Conservation (phyloP, 2,329 filamentous ascomycete genomes). For the Colletotrichum graminicola region DNA sequence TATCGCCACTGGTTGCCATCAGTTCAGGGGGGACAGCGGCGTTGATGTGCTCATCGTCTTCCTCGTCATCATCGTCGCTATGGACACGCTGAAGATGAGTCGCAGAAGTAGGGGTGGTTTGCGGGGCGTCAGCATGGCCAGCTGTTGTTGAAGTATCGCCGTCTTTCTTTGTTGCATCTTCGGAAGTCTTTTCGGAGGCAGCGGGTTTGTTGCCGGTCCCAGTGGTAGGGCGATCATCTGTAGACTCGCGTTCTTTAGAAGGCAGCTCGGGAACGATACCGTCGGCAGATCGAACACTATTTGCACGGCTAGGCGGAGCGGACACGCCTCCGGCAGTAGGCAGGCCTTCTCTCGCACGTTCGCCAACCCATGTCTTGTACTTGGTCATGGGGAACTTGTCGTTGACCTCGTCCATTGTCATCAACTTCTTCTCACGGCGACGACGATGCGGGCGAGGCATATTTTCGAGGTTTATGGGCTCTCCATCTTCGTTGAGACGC, state of each 20-base stretch:
- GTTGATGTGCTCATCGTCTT: conserved; percentile 85
- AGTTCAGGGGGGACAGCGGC: conserved; percentile 85
- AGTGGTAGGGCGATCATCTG: conserved; percentile 49
- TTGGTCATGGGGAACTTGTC: conserved; percentile 95
- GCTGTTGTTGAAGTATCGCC: conserved; percentile 27
- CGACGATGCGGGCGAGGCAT: conserved; percentile 89
- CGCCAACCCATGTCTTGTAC: conserved; percentile 94
- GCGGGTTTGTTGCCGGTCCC: conserved; percentile 24
- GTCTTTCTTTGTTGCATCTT: conserved; percentile 26
- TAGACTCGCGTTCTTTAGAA: conserved; percentile 59
- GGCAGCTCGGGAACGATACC: conserved; percentile 57
- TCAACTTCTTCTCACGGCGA: conserved; percentile 95
- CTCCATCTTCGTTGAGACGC: conserved; percentile 82
- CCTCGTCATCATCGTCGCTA: conserved; percentile 69
- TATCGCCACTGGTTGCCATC: conserved; percentile 85
- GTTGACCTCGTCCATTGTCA: conserved; percentile 99
- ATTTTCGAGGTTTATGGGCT: conserved; percentile 87
- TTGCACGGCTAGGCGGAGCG: conserved; percentile 77
- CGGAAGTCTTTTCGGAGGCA: conserved; percentile 29
- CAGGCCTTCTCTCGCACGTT: conserved; percentile 84
- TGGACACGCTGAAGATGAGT: conserved; percentile 55
- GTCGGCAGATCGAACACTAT: conserved; percentile 77
- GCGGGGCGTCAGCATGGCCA: background rate
- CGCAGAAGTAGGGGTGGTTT: conserved; percentile 41
- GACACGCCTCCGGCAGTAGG: conserved; percentile 88